Evolutionary conservation across 2,329 filamentous ascomycete genomes (phyloP).

Genomic region (Aspergillus quadricinctus): DNA sequence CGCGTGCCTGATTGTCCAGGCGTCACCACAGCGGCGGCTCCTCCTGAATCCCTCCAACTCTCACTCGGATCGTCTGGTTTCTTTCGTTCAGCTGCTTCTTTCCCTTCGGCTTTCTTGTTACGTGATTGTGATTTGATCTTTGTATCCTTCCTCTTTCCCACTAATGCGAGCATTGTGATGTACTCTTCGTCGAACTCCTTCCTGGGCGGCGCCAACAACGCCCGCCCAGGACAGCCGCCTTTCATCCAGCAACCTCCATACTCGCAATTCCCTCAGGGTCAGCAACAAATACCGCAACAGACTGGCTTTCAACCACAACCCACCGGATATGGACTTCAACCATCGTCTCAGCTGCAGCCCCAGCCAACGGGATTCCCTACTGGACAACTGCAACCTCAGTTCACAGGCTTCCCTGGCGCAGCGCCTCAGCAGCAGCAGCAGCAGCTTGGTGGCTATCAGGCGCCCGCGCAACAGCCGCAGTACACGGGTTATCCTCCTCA

Average conservation of each 20-base stretch:
- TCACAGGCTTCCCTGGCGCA: slow-evolving; percentile 46
- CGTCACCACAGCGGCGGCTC: slow-evolving; percentile 25
- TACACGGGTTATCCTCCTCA: slow-evolving; percentile 55
- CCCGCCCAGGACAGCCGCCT: slow-evolving; percentile 63
- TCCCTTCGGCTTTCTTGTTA: slow-evolving; percentile 1
- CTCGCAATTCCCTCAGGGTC: slow-evolving; percentile 36
- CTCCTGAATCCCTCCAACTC: slow-evolving; percentile 11
- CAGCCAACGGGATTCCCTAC: slow-evolving; percentile 65
- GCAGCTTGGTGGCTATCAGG: slow-evolving; percentile 43
- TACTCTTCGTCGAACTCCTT: slow-evolving; percentile 87
- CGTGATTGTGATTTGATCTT: background rate
- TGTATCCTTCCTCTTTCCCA: background rate
- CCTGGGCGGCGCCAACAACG: slow-evolving; percentile 71
- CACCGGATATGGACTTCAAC: slow-evolving; percentile 53
- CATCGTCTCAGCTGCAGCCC: slow-evolving; percentile 53
- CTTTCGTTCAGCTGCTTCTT: slow-evolving; percentile 17
- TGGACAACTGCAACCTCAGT: slow-evolving; percentile 44
- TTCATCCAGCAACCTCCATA: slow-evolving; percentile 50
- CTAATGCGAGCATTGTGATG: slow-evolving; percentile 53
- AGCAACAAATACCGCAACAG: slow-evolving; percentile 50
- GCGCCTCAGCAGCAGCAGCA: slow-evolving; percentile 43
- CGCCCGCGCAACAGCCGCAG: slow-evolving; percentile 53
- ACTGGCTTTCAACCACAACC: slow-evolving; percentile 53
- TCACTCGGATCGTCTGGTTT: slow-evolving; percentile 10
- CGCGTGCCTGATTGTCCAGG: slow-evolving; percentile 23